These are phyloP conservation scores for Malus sieversii DNA, from an alignment of 306 rosid species.

Conservation along the genomic window DNA sequence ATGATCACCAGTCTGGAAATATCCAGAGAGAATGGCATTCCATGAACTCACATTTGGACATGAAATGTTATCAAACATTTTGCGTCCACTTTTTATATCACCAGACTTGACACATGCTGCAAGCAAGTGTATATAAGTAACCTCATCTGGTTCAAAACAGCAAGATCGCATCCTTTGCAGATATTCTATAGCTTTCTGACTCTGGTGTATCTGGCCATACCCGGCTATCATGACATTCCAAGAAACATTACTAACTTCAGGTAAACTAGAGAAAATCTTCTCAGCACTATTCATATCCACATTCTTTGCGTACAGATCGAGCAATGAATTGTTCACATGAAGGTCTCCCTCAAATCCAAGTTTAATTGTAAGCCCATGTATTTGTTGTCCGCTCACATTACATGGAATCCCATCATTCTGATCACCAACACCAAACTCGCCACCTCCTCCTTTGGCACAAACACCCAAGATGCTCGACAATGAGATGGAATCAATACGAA, in stretches of 20 bases:
- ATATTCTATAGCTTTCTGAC: conserved; percentile 42
- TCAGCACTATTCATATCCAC: conserved; percentile 56
- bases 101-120: conserved; percentile 65
- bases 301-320: conserved; percentile 61
- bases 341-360: conserved; percentile 58
- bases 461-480: conserved; percentile 56
- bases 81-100: conserved; percentile 46
- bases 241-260: conserved; percentile 42
- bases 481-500: conserved; percentile 54
- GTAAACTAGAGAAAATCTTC: conserved; percentile 42
- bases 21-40: conserved; percentile 72
- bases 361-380: conserved; percentile 51
- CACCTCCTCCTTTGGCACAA: conserved; percentile 37
- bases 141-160: conserved; percentile 63
- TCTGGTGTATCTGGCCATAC: conserved; percentile 44
- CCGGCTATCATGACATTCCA: conserved; percentile 80
- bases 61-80: conserved; percentile 53
- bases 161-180: conserved; percentile 37
- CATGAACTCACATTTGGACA: conserved; percentile 62
- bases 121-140: conserved; percentile 59
- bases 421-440: conserved; percentile 26
- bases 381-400: conserved; percentile 38
- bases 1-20: conserved; percentile 46
- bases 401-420: conserved; percentile 1
- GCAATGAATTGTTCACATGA: conserved; percentile 63